A percentile compares a stretch with the other conserved stretches of the same genome.
These are phyloP conservation scores for Fusarium sp. DNA, from an alignment of 2,329 filamentous ascomycete genomes.

Conservation along the genomic window DNA sequence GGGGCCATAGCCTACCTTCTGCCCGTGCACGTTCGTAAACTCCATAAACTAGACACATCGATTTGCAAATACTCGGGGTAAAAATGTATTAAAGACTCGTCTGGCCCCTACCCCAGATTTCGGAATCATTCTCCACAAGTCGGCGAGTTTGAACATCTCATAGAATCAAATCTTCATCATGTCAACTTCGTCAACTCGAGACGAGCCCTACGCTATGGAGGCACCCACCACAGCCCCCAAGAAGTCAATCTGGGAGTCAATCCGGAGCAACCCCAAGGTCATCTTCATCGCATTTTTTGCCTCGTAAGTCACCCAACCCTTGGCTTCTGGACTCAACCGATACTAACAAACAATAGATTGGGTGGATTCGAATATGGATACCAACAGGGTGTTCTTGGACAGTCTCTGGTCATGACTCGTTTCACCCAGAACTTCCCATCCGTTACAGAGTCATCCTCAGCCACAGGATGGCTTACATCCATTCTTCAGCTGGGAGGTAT, in stretches of 20 bases:
- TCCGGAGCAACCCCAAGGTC: slow-evolving; percentile 42
- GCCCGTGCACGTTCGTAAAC: slow-evolving; percentile 8
- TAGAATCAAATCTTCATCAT: slow-evolving; percentile 3
- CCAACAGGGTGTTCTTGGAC: slow-evolving; percentile 69
- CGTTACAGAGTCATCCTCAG: slow-evolving; percentile 62
- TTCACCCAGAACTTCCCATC: slow-evolving; percentile 66
- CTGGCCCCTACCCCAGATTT: slow-evolving; percentile 33
- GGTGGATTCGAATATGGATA: slow-evolving; percentile 49
- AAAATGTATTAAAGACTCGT: slow-evolving; percentile 30
- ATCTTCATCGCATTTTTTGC: slow-evolving; percentile 49
- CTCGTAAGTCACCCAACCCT: slow-evolving; percentile 30
- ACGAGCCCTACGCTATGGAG: slow-evolving; percentile 26
- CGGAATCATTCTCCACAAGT: slow-evolving; percentile 23
- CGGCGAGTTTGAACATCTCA: not conserved
- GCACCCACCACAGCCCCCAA: slow-evolving; percentile 5
- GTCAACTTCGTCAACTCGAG: slow-evolving; percentile 20
- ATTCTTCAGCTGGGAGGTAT: slow-evolving; percentile 66
- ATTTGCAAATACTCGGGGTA: slow-evolving; percentile 9
- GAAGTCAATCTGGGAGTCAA: slow-evolving; percentile 26
- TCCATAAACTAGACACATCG: slow-evolving; percentile 21
- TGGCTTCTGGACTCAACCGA: not conserved
- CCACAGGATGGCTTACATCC: slow-evolving; percentile 67
- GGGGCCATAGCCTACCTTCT: slow-evolving; percentile 24
- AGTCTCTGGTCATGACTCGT: slow-evolving; percentile 67
- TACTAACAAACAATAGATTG: slow-evolving; percentile 19